Evolutionary conservation across 2,329 filamentous ascomycete genomes (phyloP).

Genomic region (Anisogramma anomala): DNA sequence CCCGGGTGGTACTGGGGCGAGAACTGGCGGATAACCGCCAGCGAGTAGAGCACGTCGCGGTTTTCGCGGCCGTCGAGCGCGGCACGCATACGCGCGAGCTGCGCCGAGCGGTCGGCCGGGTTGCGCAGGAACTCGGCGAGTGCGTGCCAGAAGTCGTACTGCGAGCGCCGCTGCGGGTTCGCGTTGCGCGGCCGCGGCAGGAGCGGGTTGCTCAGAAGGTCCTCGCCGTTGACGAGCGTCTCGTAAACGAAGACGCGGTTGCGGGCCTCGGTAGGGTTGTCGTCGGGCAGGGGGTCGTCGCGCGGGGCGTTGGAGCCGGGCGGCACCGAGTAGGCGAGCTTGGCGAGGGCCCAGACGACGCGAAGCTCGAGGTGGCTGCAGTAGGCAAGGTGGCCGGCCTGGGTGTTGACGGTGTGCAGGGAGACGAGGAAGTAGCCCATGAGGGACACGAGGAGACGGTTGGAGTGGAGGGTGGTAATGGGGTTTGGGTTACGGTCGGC

Average conservation of each 20-base stretch:
- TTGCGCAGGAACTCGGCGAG: constrained; percentile 57
- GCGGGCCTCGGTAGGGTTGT: constrained; percentile 51
- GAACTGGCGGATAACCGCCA: constrained; percentile 67
- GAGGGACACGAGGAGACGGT: constrained; percentile 50
- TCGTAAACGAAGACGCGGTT: constrained; percentile 68
- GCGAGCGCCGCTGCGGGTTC: constrained; percentile 45
- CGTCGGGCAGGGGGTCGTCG: constrained; percentile 35
- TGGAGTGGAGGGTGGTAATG: constrained; percentile 34
- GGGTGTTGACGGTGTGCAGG: constrained; percentile 37
- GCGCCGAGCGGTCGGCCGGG: constrained; percentile 50
- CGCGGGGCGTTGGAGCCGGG: constrained; percentile 25
- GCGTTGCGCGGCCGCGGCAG: constrained; percentile 35
- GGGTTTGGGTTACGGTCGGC: constrained; percentile 28
- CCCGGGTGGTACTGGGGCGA: constrained; percentile 52
- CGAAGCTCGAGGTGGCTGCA: constrained; percentile 45
- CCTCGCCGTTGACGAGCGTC: constrained; percentile 61
- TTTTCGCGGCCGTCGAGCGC: constrained; percentile 74
- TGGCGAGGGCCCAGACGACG: constrained; percentile 49
- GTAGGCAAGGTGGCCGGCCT: constrained; percentile 40
- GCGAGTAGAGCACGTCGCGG: constrained; percentile 80
- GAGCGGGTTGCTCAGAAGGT: constrained; percentile 47
- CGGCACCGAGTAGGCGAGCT: constrained; percentile 32
- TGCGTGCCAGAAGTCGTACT: constrained; percentile 73
- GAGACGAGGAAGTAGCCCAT: constrained; percentile 54
- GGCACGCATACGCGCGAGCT: constrained; percentile 52